These are phyloP conservation scores for Paratinospora sagittata DNA, from an alignment of 164 flowering plant species.

Conservation along the genomic window DNA sequence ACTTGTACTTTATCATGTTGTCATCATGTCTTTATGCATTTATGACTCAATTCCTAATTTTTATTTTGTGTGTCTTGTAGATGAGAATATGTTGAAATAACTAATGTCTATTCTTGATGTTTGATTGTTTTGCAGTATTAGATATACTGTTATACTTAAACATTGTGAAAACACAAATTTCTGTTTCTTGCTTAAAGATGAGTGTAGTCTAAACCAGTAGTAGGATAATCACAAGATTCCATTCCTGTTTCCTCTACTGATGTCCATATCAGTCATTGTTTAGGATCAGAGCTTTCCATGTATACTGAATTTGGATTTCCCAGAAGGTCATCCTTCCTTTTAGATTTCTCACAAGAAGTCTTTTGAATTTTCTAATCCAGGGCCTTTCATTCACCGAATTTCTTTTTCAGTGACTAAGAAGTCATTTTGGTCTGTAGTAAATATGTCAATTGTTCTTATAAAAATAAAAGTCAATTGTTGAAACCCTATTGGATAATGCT, in stretches of 20 bases:
- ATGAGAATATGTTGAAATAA: background rate
- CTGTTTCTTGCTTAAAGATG: background rate
- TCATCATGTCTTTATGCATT: background rate
- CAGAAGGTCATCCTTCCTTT: background rate
- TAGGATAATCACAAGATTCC: background rate
- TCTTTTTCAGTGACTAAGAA: too few relatives aligned
- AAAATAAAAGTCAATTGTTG: too few relatives aligned
- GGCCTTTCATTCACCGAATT: too few relatives aligned
- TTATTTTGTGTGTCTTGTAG: background rate
- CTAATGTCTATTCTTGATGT: background rate
- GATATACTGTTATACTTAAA: background rate
- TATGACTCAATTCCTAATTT: background rate
- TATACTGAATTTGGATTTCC: background rate
- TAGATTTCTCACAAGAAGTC: background rate
- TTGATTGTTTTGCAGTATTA: background rate
- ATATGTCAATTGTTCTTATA: too few relatives aligned
- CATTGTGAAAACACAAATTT: background rate
- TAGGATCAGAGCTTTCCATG: background rate
- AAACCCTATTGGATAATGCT: too few relatives aligned
- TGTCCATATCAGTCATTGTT: background rate
- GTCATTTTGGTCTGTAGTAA: too few relatives aligned
- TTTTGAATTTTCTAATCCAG: background rate
- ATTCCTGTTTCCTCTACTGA: background rate
- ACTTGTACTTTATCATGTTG: background rate
- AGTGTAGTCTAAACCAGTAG: background rate